Evolutionary conservation across 768 basidiomycete species (phyloP), one percentile per base, ranked within the genome.

Genomic region (Psilocybe cyanescens): DNA sequence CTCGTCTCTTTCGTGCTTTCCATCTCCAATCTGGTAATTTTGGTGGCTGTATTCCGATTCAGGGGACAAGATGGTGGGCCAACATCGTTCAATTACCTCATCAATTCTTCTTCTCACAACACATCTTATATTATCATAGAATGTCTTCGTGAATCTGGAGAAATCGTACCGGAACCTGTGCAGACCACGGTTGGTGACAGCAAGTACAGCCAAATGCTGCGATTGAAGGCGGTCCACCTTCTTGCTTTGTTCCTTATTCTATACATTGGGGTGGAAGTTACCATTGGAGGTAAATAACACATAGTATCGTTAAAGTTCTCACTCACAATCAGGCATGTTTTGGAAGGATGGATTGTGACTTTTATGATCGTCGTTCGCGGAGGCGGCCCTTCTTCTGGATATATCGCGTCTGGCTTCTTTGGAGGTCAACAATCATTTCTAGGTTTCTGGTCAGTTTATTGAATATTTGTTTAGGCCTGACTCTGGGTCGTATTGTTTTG

Each of bases 211-310:
- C 82, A 87, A 64, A 83, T 89, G 58, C 61, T 89, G 44, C 58
- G 68, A 2, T 71, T 78, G 58, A 84, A 78, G 62, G 77, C 79
- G 0, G 85, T 89, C 0, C 87, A 90, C 61, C 74, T 85, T 14
- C 74, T 90, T 3, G 86, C 89, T 0, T 72, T 86, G 57, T 90
- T 86, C 65, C 77, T 83, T 54, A 74, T 88, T 3, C 78, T 88
- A 0, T 89, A 89, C 66, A 84, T 90, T 12, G 88, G 89, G 12
- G 80, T 86, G 7, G 89, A 89, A 66, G 86, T 89, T 1, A 83
- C 81, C 0, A 78, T 81, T 59, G 82, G 81, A 52, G 81, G 82
- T 78, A 57, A 31, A 63, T n/a, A 9, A 30, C 47, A 48, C 51
- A 8, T 28, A 35, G 19, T 28, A 5, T 33, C 11, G 4, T 37